A percentile compares a stretch with the other conserved stretches of the same genome.
These are phyloP conservation scores for Silene noctiflora DNA, from an alignment of 179 eudicot genomes.

Conservation along the genomic window DNA sequence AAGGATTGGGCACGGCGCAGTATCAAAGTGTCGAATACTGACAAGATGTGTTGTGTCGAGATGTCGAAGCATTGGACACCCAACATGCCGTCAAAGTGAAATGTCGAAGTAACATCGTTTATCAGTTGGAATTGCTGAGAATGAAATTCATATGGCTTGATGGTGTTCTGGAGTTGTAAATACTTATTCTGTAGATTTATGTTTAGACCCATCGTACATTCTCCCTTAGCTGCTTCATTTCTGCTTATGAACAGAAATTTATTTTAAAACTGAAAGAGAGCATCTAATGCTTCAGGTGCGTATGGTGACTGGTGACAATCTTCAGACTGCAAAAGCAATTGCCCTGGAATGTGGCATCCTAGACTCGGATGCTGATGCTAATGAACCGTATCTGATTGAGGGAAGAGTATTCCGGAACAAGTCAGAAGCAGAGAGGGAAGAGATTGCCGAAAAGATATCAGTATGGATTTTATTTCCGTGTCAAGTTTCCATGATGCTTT, in stretches of 20 bases:
- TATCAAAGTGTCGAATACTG: too few relatives aligned
- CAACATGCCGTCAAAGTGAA: too few relatives aligned
- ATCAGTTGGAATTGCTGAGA: background rate
- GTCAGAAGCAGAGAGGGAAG: slow-evolving; percentile 56
- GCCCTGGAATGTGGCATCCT: slow-evolving; percentile 96
- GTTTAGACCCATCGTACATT: background rate
- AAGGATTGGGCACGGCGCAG: too few relatives aligned
- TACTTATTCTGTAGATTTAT: background rate
- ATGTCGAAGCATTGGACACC: too few relatives aligned
- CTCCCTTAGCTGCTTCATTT: background rate
- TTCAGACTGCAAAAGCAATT: slow-evolving; percentile 87
- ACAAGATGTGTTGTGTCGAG: too few relatives aligned
- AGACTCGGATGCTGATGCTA: slow-evolving; percentile 68
- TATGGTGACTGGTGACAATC: slow-evolving; percentile 96
- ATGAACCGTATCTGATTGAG: slow-evolving; percentile 75
- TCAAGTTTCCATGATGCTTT: background rate
- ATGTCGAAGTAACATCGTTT: background rate
- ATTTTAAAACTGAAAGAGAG: background rate
- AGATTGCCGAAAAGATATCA: slow-evolving; percentile 70
- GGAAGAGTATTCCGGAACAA: slow-evolving; percentile 69
- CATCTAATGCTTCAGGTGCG: slow-evolving; percentile 54
- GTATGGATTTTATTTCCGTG: slow-evolving; percentile 35
- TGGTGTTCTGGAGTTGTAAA: background rate
- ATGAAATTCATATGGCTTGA: background rate
- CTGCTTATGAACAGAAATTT: too few relatives aligned